Evolutionary conservation across 1,139 yeast genomes (phyloP).

Genomic region (Yamadazyma jaroonii): DNA sequence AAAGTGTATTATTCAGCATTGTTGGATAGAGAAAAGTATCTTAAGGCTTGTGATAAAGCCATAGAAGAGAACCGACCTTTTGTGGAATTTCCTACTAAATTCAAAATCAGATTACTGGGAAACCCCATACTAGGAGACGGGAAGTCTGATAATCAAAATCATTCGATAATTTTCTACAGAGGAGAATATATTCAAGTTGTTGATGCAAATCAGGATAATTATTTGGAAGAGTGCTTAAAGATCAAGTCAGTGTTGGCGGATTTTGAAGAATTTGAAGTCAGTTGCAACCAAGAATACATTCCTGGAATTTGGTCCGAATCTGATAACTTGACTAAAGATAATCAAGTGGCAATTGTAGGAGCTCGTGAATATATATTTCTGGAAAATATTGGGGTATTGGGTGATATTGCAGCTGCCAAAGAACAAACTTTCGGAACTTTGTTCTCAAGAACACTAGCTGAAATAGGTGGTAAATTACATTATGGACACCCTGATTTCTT

Average conservation of each 20-base stretch:
- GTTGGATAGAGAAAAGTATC: constrained; percentile 45
- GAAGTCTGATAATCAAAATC: constrained; percentile 83
- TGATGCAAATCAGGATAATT: constrained; percentile 88
- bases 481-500: constrained; percentile 92
- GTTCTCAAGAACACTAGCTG: constrained; percentile 82
- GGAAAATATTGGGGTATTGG: constrained; percentile 80
- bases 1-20: constrained; percentile 57
- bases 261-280: constrained; percentile 60
- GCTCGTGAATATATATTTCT: constrained; percentile 88
- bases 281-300: constrained; percentile 39
- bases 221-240: constrained; percentile 80
- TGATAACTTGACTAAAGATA: background rate
- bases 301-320: constrained; percentile 31
- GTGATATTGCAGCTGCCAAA: constrained; percentile 92
- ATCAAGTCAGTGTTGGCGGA: constrained; percentile 76
- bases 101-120: constrained; percentile 66
- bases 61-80: constrained; percentile 23
- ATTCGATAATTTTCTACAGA: constrained; percentile 70
- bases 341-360: constrained; percentile 73
- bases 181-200: constrained; percentile 87
- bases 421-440: constrained; percentile 92
- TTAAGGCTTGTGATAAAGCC: constrained; percentile 29
- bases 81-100: constrained; percentile 19
- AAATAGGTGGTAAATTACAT: constrained; percentile 83
- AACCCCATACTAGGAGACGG: constrained; percentile 91